Evolutionary conservation across 2,329 filamentous ascomycete species (phyloP).

Genomic region (Botrytis hyacinthi): DNA sequence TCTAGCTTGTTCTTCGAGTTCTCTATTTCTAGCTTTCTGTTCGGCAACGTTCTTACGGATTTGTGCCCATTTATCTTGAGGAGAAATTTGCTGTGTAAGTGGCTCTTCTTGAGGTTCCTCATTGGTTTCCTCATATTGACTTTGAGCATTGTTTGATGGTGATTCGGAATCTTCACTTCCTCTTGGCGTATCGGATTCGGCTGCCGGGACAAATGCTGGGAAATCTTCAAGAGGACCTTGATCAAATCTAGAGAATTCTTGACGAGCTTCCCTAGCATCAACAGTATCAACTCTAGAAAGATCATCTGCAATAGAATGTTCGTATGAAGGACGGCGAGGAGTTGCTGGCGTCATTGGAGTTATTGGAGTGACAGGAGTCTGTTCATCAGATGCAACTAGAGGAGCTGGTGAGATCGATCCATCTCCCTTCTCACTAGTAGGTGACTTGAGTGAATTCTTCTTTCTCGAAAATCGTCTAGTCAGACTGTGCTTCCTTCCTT

Average conservation of each 20-base stretch:
- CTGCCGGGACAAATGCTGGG: conserved; percentile 71
- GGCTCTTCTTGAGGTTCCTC: conserved; percentile 31
- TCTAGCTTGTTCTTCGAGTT: conserved; percentile 61
- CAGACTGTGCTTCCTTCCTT: conserved; percentile 31
- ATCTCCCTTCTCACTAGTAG: conserved; percentile 28
- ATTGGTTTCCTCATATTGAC: conserved; percentile 35
- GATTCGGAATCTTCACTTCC: conserved; percentile 44
- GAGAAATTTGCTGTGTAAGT: conserved; percentile 22
- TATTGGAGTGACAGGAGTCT: conserved; percentile 30
- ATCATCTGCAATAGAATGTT: conserved; percentile 46
- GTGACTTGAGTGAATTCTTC: conserved; percentile 35
- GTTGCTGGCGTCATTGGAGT: conserved; percentile 32
- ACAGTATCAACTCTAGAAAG: conserved; percentile 60
- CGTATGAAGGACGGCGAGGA: conserved; percentile 43
- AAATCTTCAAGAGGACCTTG: conserved; percentile 86
- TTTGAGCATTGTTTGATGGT: conserved; percentile 28
- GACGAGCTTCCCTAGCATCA: conserved; percentile 57
- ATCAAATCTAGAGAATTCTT: conserved; percentile 69
- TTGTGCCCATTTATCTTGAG: conserved; percentile 86
- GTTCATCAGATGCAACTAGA: conserved; percentile 35
- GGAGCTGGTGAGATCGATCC: conserved; percentile 34
- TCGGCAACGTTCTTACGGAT: conserved; percentile 93
- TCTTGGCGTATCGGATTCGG: conserved; percentile 32
- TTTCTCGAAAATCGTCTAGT: conserved; percentile 44
- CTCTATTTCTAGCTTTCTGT: conserved; percentile 62